Base-by-base conservation (phyloP, 2,329 filamentous ascomycete species). In the Botryosphaeria agaves region DNA sequence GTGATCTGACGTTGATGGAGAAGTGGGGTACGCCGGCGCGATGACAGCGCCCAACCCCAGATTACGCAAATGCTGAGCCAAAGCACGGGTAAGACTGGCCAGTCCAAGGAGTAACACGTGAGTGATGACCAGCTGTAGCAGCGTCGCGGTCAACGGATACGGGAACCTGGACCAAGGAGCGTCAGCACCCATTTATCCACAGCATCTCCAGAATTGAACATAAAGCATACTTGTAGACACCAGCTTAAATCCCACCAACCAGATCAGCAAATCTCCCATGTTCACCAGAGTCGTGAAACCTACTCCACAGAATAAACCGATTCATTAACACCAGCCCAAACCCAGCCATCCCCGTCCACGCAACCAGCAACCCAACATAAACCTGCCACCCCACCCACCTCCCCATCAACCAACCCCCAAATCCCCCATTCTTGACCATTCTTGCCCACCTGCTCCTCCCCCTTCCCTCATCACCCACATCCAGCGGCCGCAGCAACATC, bases 281-380 rank as follows among this genome's bases (percentile, higher is more conserved):
- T n/a, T n/a, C n/a, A n/a, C n/a, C n/a, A n/a, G n/a, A n/a, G n/a
- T n/a, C n/a, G n/a, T n/a, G 7, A 14, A 11, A 48, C 49, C 32
- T 47, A 49, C 53, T 64, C 47, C 55, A 52, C 35, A 65, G 46
- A 34, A 65, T 60, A 37, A 65, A 63, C 32, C 61, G 48, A 38
- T 65, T 64, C 58, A 64, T 61, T 33, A 64, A 47, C 31, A 59
- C 38, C 36, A 64, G 41, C 3, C 56, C 59, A 36, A 64, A 63
- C 7, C 52, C 47, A 35, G 56, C 61, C 2, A 55, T 60, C 3
- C 56, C 56, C 0, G 62, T 49, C 59, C 58, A 64, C 7, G 64
- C 47, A 8, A 63, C 53, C 30, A 65, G 41, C 36, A 64, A 30
- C 7, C 49, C 58, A 8, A 65, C 51, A 41, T 59, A 65, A 1